Conservation (phyloP, 257 asterid genomes). For the Solanum pinnatisectum region DNA sequence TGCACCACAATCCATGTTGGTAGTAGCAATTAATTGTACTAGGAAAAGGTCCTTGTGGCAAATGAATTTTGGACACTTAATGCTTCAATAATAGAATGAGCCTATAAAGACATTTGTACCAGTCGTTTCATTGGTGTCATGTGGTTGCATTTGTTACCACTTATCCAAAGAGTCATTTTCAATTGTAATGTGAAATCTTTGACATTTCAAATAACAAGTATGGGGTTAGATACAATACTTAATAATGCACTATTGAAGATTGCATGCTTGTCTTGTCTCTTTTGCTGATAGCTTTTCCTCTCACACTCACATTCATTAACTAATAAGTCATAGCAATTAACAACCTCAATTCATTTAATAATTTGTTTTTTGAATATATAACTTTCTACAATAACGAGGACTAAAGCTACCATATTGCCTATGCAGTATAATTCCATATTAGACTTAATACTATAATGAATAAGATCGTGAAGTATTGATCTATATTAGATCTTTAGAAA, state of each 20-base stretch:
- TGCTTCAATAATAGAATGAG: background rate
- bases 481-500: background rate
- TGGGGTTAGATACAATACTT: background rate
- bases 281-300: background rate
- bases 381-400: background rate
- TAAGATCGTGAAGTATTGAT: background rate
- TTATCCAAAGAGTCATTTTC: background rate
- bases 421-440: no score
- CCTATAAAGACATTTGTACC: background rate
- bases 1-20: no score
- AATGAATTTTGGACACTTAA: background rate
- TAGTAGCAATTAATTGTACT: background rate
- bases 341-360: background rate
- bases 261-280: background rate
- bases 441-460: background rate
- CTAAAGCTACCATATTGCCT: background rate
- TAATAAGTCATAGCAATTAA: background rate
- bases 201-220: background rate
- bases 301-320: background rate
- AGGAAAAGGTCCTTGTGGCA: background rate
- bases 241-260: background rate
- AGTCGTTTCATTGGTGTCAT: background rate
- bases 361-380: no score
- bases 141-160: background rate
- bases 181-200: background rate